Base-by-base conservation (phyloP, 441 rosid genomes). In the Gossypium laxum region DNA sequence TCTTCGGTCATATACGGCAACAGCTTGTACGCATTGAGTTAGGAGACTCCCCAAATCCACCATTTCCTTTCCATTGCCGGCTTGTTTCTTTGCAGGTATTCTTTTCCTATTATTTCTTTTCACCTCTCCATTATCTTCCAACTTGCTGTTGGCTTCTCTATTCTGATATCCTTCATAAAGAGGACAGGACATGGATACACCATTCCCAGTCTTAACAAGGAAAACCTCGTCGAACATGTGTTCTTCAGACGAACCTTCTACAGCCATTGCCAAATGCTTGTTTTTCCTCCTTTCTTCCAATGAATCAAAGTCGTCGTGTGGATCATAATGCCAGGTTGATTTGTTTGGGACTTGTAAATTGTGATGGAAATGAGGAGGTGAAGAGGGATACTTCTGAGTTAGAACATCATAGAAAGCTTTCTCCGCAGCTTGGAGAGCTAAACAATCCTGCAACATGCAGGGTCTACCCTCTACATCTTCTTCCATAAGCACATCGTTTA, bases 31-130 rank as follows among this genome's bases (percentile, higher is more conserved):
- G 66, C 95, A 90, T 43, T 85, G 86, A 72, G 78, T 82, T 58
- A 93, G 73, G 0, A 91, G 83, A 68, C 84, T 82, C 76, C 85
- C n/a, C 76, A 90, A 78, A 80, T 93, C 98, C 50, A 93, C 90
- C 6, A 82, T 17, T 15, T 83, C 86, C 18, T 76, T 60, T 74
- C 74, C 77, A 1, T 62, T 71, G n/a, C 70, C 78, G 4, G 14
- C 59, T 7, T 3, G 26, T 30, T 63, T 86, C 81, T 75, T 81
- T 48, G 64, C 52, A 7, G 73, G 73, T 2, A 52, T 51, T 61
- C 67, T 62, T 78, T 81, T 74, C 17, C 80, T 71, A 21, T 38
- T 76, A 54, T 86, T 79, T 24, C 84, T 82, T 78, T 88, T 84
- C 43, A 26, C 24, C 67, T 69, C 63, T n/a, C 38, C 60, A 18